Percentiles rank a stretch among this genome's conserved stretches.
phyloP scores from a whole-genome alignment of 768 basidiomycete species.

The Boletus subcaerulescens region DNA sequence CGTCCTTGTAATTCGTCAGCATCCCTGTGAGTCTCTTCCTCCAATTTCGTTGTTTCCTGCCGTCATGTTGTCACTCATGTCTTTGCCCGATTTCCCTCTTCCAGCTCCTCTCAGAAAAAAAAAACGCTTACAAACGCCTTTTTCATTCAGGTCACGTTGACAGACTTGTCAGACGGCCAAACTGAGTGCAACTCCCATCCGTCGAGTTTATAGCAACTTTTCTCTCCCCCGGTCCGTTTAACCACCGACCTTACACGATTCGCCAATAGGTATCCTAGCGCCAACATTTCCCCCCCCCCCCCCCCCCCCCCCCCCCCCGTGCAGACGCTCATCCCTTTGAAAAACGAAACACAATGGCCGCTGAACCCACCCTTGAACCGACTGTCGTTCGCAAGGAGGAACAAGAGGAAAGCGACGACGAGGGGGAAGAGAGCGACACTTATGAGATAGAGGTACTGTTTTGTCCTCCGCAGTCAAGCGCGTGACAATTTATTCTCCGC shows the following conservation, averaged over 20 bases:
- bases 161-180: slow-evolving; percentile 1
- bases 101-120: not conserved
- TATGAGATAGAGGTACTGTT: slow-evolving; percentile 26
- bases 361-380: slow-evolving; percentile 19
- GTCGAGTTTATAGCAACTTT: not conserved
- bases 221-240: slow-evolving; percentile 10
- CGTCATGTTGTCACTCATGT: slow-evolving; percentile 10
- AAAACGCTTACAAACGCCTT: slow-evolving; percentile 5
- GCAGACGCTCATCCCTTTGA: not conserved
- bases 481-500: not conserved
- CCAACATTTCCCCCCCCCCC: slow-evolving; percentile 7
- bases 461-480: not conserved
- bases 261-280: not conserved
- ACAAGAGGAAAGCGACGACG: slow-evolving; percentile 9
- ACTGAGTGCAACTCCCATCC: not conserved
- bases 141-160: slow-evolving; percentile 3
- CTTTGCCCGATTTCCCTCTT: not conserved
- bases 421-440: slow-evolving; percentile 28
- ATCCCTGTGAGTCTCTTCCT: slow-evolving; percentile 8
- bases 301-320: slow-evolving; percentile 1
- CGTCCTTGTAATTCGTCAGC: slow-evolving; percentile 22
- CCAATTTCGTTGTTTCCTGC: slow-evolving; percentile 15
- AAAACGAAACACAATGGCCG: slow-evolving; percentile 18
- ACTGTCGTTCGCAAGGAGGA: not conserved
- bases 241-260: slow-evolving; percentile 11